These are phyloP conservation scores for Colletotrichum limetticola DNA, from an alignment of 2,329 filamentous ascomycete genomes.

Conservation along the genomic window DNA sequence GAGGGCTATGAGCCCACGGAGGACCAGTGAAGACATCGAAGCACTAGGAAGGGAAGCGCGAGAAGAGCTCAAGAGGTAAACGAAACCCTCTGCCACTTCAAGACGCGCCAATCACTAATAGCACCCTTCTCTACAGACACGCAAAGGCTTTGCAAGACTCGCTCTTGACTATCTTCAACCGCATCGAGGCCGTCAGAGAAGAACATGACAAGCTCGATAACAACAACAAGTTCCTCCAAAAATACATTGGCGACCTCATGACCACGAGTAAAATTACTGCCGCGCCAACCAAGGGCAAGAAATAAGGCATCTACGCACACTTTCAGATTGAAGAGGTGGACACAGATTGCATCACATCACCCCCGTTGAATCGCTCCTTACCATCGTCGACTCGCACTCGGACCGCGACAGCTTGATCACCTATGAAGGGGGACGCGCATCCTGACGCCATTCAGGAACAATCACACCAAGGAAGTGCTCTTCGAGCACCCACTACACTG, in stretches of 20 bases:
- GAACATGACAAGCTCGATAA: slow-evolving; percentile 97
- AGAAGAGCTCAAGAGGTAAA: slow-evolving; percentile 68
- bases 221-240: slow-evolving; percentile 97
- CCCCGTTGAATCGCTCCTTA: too few species aligned
- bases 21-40: slow-evolving; percentile 92
- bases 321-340: neutral
- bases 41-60: slow-evolving; percentile 86
- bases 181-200: slow-evolving; percentile 92
- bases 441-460: neutral
- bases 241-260: slow-evolving; percentile 97
- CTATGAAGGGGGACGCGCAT: neutral
- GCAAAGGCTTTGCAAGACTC: slow-evolving; percentile 90
- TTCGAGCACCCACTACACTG: slow-evolving; percentile 18
- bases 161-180: slow-evolving; percentile 88
- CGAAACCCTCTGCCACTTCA: slow-evolving; percentile 34
- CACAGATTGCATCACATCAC: neutral
- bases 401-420: neutral
- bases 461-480: neutral
- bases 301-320: slow-evolving; percentile 48
- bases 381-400: neutral
- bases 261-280: slow-evolving; percentile 81
- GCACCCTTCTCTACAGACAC: slow-evolving; percentile 68
- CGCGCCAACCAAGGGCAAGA: slow-evolving; percentile 62
- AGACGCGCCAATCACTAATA: neutral
- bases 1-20: slow-evolving; percentile 90